Percentiles rank a stretch among this genome's conserved stretches.
Evolutionary conservation across 2,329 filamentous ascomycete genomes (phyloP).

Genomic region (Fulvia fulva): DNA sequence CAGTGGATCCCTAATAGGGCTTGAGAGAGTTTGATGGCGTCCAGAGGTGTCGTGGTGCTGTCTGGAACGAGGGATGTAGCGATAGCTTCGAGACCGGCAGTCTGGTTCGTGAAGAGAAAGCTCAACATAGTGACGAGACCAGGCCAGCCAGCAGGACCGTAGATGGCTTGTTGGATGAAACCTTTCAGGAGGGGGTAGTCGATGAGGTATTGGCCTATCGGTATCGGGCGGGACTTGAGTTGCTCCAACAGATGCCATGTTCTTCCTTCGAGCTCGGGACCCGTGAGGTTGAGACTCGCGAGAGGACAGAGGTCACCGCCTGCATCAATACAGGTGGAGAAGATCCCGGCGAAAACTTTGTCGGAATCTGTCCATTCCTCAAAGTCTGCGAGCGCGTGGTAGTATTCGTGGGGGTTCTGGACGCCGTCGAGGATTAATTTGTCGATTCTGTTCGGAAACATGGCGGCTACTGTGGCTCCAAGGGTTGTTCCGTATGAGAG

Average conservation of each 20-base stretch:
- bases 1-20: slow-evolving; percentile 1
- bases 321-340: not conserved
- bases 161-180: not conserved
- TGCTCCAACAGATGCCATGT: not conserved
- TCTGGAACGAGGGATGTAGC: not conserved
- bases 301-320: not conserved
- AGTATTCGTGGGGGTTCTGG: not conserved
- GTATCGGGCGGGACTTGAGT: not conserved
- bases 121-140: not conserved
- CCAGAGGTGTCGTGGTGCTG: not conserved
- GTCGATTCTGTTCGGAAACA: not conserved
- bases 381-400: not conserved
- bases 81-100: not conserved
- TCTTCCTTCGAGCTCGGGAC: not conserved
- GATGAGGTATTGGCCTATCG: not conserved
- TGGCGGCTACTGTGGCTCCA: not conserved
- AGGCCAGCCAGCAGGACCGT: not conserved
- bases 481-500: not conserved
- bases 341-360: not conserved
- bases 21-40: not conserved
- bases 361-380: slow-evolving; percentile 4
- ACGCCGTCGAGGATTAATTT: not conserved
- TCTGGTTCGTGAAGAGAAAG: not conserved
- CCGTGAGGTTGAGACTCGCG: not conserved
- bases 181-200: not conserved